Evolutionary conservation across 1,139 yeast genomes (phyloP).

Genomic region (Spencermartinsiella ligniputridi): DNA sequence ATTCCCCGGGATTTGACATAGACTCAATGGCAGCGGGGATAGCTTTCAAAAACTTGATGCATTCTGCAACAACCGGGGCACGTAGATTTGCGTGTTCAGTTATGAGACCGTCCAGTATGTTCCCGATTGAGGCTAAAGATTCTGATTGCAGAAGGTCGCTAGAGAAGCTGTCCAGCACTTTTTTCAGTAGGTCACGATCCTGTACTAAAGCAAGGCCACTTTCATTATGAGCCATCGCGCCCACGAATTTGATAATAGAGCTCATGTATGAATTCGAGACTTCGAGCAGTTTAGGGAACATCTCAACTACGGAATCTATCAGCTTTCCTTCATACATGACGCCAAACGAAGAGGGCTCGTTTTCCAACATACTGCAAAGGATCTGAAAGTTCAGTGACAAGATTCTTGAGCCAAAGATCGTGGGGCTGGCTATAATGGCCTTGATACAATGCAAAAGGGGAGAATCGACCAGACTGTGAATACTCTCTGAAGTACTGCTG

Average conservation of each 20-base stretch:
- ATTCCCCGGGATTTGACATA: conserved; percentile 9
- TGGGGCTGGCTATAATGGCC: conserved; percentile 53
- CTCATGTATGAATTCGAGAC: conserved; percentile 53
- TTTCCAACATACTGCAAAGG: conserved; percentile 71
- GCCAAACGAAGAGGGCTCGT: conserved; percentile 86
- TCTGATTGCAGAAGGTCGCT: conserved; percentile 19
- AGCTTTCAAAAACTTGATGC: conserved; percentile 44
- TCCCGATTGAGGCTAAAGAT: conserved; percentile 51
- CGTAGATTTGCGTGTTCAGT: conserved; percentile 78
- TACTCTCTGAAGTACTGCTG: conserved; percentile 71
- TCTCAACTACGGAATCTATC: conserved; percentile 56
- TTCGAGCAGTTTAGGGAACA: conserved; percentile 47
- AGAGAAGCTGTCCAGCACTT: conserved; percentile 18
- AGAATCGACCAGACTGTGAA: conserved; percentile 82
- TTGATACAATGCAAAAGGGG: conserved; percentile 62
- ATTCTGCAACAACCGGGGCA: conserved; percentile 51
- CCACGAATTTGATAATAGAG: conserved; percentile 70
- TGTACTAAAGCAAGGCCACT: conserved; percentile 55
- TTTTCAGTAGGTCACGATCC: conserved; percentile 17
- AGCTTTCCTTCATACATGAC: conserved; percentile 77
- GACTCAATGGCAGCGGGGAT: conserved; percentile 37
- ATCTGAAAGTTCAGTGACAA: conserved; percentile 62
- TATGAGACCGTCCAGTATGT: conserved; percentile 72
- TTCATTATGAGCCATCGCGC: conserved; percentile 76
- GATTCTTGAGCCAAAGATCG: conserved; percentile 66